Conservation (phyloP, 352 stramenopile genomes). For the Phytophthora syringae region DNA sequence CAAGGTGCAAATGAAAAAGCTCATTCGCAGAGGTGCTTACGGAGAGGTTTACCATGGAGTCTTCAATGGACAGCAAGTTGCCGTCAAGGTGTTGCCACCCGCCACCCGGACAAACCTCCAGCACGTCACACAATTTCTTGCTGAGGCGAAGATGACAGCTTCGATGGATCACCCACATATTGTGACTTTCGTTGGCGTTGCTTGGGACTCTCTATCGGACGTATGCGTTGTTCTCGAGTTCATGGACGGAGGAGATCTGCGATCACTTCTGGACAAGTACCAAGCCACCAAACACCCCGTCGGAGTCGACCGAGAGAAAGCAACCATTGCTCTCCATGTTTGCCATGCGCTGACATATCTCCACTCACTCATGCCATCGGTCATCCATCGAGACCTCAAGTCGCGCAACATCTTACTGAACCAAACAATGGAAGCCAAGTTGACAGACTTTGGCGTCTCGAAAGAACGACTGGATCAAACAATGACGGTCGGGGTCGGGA, state of each 20-base stretch:
- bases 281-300: neutral
- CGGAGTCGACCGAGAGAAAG: constrained; percentile 36
- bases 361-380: constrained; percentile 13
- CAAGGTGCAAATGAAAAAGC: constrained; percentile 32
- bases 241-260: constrained; percentile 45
- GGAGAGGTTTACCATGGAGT: constrained; percentile 44
- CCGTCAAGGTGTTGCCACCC: constrained; percentile 50
- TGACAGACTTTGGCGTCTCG: constrained; percentile 60
- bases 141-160: constrained; percentile 53
- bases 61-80: constrained; percentile 43
- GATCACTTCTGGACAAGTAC: constrained; percentile 33
- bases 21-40: constrained; percentile 42
- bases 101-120: constrained; percentile 16
- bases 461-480: constrained; percentile 19
- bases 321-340: constrained; percentile 35
- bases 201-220: constrained; percentile 50
- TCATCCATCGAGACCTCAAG: constrained; percentile 28
- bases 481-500: constrained; percentile 26
- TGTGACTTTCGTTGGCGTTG: constrained; percentile 56
- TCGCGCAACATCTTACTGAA: constrained; percentile 51
- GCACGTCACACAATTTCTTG: constrained; percentile 46
- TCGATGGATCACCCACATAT: constrained; percentile 56
- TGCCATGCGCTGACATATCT: constrained; percentile 29
- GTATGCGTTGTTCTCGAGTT: constrained; percentile 50
- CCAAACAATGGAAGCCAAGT: constrained; percentile 41